phyloP scores from a whole-genome alignment of 345 rosid species.

The Sonneratia alba region DNA sequence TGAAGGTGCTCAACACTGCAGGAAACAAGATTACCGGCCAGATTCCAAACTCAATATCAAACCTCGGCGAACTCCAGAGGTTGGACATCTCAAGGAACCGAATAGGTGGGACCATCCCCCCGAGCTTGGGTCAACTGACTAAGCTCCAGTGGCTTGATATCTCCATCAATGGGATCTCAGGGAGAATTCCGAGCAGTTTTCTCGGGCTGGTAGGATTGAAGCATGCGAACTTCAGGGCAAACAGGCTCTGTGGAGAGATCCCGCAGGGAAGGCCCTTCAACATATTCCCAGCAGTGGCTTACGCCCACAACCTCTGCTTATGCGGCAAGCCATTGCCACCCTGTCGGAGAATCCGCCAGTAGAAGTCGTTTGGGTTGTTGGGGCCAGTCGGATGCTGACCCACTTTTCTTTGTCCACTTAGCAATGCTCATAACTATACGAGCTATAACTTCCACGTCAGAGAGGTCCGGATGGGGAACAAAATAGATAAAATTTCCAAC shows the following conservation, averaged over 20 bases:
- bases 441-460: slow-evolving; percentile 12
- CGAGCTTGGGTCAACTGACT: slow-evolving; percentile 38
- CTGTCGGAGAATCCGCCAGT: slow-evolving; percentile 37
- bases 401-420: slow-evolving; percentile 8
- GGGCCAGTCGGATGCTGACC: slow-evolving; percentile 77
- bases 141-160: slow-evolving; percentile 75
- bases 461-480: neutral
- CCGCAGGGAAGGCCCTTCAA: slow-evolving; percentile 87
- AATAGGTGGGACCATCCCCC: slow-evolving; percentile 60
- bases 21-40: slow-evolving; percentile 68
- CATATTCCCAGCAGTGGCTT: slow-evolving; percentile 67
- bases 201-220: slow-evolving; percentile 35
- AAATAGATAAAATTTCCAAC: too few relatives aligned
- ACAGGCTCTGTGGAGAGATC: slow-evolving; percentile 79
- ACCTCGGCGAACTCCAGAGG: slow-evolving; percentile 49
- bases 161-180: slow-evolving; percentile 56
- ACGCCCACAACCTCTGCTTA: slow-evolving; percentile 82
- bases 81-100: slow-evolving; percentile 70
- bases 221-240: slow-evolving; percentile 82
- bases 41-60: slow-evolving; percentile 69
- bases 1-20: slow-evolving; percentile 61
- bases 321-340: slow-evolving; percentile 88
- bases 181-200: slow-evolving; percentile 64
- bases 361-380: neutral
- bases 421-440: slow-evolving; percentile 19